Base-by-base conservation (phyloP, 768 basidiomycete species). In the Mrakia frigida region DNA sequence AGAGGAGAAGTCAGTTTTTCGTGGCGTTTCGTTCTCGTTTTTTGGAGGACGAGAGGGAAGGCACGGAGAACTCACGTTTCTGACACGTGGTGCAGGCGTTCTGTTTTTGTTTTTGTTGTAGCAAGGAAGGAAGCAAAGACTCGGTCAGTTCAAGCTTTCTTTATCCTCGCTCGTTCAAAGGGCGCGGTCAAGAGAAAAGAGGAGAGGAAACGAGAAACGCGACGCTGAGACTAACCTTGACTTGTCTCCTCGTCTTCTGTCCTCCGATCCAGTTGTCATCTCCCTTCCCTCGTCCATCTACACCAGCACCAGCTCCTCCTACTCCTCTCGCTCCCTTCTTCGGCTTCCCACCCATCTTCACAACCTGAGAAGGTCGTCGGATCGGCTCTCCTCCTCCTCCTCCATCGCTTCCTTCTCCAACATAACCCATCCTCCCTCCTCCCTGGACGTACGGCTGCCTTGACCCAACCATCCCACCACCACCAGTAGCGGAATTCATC, bases 261-360 rank as follows among this genome's bases (percentile, higher is more conserved):
- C 65, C 65, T 68, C 65, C 65, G 37, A 68, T 68, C 65, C 65
- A 68, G 65, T 68, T 68, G 2, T 68, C 65, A 5, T 68, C 37
- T 0, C 65, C 65, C 39, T 68, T 68, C 23, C 65, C 65, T 41
- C 65, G 35, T 39, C 65, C 65, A 39, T 68, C 65, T 35, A 68
- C 35, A 11, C 65, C 65, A 11, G 21, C 35, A 21, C 25, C 35
- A 11, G 10, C 14, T 18, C 31, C 21, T n/a, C 25, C n/a, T 1
- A 18, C 39, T 10, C 18, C 65, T 39, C 43, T 37, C 35, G 37
- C 37, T 37, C 14, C 65, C 65, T 41, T 68, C 37, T 41, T 68
- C 35, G 37, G 14, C 23, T 68, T 68, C 25, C 65, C 65, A 39
- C 65, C 37, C 37, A 65, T 33, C 33, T 65, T 65, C 14, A 65